Evolutionary conservation across 805 yeast species (phyloP), one percentile per base, ranked within the genome.

Genomic region (Wickerhamiella qilinensis): DNA sequence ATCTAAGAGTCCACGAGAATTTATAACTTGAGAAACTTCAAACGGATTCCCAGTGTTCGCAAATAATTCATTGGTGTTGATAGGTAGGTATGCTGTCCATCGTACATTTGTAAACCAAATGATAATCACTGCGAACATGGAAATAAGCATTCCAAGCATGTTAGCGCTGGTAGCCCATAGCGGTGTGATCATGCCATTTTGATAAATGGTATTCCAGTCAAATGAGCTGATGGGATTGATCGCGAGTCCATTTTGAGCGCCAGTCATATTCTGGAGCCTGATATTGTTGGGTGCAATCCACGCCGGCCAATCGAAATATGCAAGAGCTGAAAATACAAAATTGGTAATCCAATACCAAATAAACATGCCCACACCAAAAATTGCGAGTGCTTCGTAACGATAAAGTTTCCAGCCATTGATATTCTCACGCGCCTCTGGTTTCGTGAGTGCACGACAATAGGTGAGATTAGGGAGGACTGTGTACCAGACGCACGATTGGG

Each of bases 341-440:
- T 73, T 77, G 5, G 88, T 84, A 46, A 78, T 59, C 76, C 80
- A 77, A 51, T 69, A 71, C 68, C 75, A 77, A 4, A 64, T 42
- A 46, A 76, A 75, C 33, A 67, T 58, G 17, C 54, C 54, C 11
- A 46, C 42, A 38, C 71, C 60, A 2, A 62, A 62, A 30, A 60
- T 41, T 17, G 63, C 52, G 55, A 76, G 75, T 48, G 72, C 69
- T 42, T 54, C 59, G 46, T 67, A 69, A 42, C 77, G 65, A 4
- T 73, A 58, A 34, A 75, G 63, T 21, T 53, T 64, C 84, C 84
- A 76, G 2, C 81, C 79, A 47, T 72, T 62, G 19, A 71, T 68
- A 19, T 33, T 43, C 27, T 42, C 47, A 25, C 49, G 38, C 20
- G 40, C 34, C 22, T 58, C 59, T 4, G 47, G 47, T 7, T 30